Evolutionary conservation across 1,284 basidiomycete species (phyloP).

Genomic region (Xerocomus minutiporus): DNA sequence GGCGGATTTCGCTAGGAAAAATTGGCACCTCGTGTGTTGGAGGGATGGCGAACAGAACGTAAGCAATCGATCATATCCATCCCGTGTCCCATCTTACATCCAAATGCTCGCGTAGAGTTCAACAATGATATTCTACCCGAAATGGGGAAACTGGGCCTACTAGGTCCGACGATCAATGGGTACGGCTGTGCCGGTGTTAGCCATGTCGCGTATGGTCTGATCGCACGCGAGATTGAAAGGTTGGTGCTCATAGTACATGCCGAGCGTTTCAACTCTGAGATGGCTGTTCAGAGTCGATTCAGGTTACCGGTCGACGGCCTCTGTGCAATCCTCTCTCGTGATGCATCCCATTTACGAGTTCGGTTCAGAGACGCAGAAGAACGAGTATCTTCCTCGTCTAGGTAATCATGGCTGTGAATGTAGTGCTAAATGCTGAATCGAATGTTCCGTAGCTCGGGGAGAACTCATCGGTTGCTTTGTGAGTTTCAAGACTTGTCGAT

Average conservation of each 20-base stretch:
- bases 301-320: conserved; percentile 93
- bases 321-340: conserved; percentile 94
- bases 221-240: conserved; percentile 92
- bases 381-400: conserved; percentile 83
- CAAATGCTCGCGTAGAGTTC: conserved; percentile 53
- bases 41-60: conserved; percentile 89
- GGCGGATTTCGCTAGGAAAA: conserved; percentile 52
- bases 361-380: conserved; percentile 86
- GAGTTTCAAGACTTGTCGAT: conserved; percentile 30
- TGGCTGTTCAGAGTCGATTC: conserved; percentile 65
- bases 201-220: conserved; percentile 89
- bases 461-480: conserved; percentile 93
- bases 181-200: conserved; percentile 95
- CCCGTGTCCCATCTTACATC: background rate
- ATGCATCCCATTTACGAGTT: conserved; percentile 98
- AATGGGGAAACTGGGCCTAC: conserved; percentile 89
- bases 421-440: conserved; percentile 11
- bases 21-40: conserved; percentile 77
- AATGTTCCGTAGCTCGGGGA: conserved; percentile 61
- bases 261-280: background rate
- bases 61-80: conserved; percentile 13
- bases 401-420: conserved; percentile 40
- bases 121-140: conserved; percentile 76
- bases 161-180: conserved; percentile 89
- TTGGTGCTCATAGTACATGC: conserved; percentile 26